Percentiles rank a stretch among this genome's conserved stretches.
phyloP scores from a whole-genome alignment of 495 filamentous ascomycete genomes.

The Aspergillus olivimuriae region DNA sequence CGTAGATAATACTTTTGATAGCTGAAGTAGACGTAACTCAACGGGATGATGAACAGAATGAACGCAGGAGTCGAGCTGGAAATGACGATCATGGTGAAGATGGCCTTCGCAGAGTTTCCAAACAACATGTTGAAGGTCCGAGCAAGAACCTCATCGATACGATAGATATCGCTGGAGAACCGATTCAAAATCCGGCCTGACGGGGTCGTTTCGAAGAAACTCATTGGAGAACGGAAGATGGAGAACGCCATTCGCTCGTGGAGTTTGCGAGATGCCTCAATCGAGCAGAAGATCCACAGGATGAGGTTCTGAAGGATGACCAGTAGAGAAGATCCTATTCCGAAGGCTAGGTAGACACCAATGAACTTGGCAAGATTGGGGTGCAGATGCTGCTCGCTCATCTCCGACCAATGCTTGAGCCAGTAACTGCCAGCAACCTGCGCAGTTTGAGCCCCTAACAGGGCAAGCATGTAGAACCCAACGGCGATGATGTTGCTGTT shows the following conservation, averaged over 20 bases:
- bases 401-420: conserved; percentile 89
- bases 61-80: conserved; percentile 75
- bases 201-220: conserved; percentile 98
- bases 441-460: conserved; percentile 74
- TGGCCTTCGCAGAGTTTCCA: conserved; percentile 74
- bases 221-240: conserved; percentile 98
- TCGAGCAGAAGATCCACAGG: conserved; percentile 98
- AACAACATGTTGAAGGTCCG: conserved; percentile 49
- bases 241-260: conserved; percentile 98
- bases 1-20: conserved; percentile 97
- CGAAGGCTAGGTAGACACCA: conserved; percentile 90
- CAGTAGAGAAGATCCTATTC: conserved; percentile 77
- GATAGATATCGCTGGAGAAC: conserved; percentile 68
- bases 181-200: conserved; percentile 93
- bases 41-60: conserved; percentile 69
- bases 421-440: conserved; percentile 80
- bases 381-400: conserved; percentile 61
- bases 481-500: conserved; percentile 87
- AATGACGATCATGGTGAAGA: conserved; percentile 85
- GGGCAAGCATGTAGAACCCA: conserved; percentile 65
- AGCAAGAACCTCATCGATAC: neutral
- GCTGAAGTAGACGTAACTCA: conserved; percentile 77
- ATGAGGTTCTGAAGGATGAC: conserved; percentile 92
- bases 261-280: conserved; percentile 93
- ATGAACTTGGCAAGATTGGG: conserved; percentile 80